A percentile compares a stretch with the other conserved stretches of the same genome.
Evolutionary conservation across 352 stramenopile species (phyloP).

Genomic region (Peronosclerospora sorghi): DNA sequence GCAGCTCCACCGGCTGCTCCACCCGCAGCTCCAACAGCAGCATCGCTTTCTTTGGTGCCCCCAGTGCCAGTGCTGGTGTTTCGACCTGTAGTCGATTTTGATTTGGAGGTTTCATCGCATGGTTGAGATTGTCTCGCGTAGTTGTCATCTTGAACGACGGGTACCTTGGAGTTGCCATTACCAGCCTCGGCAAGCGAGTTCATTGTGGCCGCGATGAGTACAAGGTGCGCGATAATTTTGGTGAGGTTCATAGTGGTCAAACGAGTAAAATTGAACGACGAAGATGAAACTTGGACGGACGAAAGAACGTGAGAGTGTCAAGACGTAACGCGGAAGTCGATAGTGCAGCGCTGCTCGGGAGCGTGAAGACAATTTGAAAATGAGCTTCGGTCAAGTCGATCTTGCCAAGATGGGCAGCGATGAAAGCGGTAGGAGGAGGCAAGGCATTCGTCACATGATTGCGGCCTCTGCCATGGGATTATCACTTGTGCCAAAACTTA

Average conservation of each 20-base stretch:
- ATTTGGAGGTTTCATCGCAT: neutral
- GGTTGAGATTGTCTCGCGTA: neutral
- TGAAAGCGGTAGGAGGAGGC: no score
- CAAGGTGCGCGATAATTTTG: conserved; percentile 25
- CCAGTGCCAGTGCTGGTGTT: neutral
- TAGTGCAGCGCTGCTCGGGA: conserved; percentile 4
- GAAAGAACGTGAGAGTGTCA: conserved; percentile 6
- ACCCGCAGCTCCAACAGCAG: no score
- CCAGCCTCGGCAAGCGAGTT: conserved; percentile 14
- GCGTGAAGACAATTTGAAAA: conserved; percentile 11
- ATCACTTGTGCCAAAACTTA: no score
- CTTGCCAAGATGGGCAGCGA: no score
- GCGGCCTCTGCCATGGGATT: no score
- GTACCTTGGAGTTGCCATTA: neutral
- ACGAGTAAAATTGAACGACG: conserved; percentile 16
- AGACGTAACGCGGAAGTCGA: no score
- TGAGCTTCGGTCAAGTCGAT: no score
- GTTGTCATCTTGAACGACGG: neutral
- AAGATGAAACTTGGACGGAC: conserved; percentile 4
- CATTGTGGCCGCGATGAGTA: conserved; percentile 13
- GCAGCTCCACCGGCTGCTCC: no score
- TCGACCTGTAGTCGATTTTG: neutral
- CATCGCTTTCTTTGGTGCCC: neutral
- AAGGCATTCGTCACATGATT: no score
- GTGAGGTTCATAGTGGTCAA: conserved; percentile 23